A percentile compares a stretch with the other conserved stretches of the same genome.
These are phyloP conservation scores for Fusarium sublunatum DNA, from an alignment of 2,329 filamentous ascomycete genomes.

Conservation along the genomic window DNA sequence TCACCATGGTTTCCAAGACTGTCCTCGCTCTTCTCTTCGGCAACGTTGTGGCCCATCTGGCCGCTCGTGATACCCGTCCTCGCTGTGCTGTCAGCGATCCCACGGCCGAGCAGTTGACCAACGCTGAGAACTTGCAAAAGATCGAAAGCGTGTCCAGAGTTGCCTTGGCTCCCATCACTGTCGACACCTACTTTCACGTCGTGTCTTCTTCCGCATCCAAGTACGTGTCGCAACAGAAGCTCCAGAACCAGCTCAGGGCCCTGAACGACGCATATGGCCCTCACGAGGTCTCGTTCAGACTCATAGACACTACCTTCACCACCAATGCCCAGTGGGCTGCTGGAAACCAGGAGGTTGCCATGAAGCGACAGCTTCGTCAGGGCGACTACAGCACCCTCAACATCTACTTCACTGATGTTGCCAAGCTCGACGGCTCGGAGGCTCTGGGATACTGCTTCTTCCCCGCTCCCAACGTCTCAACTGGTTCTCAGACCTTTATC, in stretches of 20 bases:
- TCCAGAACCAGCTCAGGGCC: conserved; percentile 54
- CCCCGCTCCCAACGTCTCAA: conserved; percentile 46
- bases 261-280: conserved; percentile 59
- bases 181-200: conserved; percentile 45
- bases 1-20: conserved; percentile 32
- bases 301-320: conserved; percentile 57
- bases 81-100: conserved; percentile 29
- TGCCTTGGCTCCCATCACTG: conserved; percentile 17
- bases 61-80: conserved; percentile 10
- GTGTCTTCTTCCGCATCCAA: conserved; percentile 38
- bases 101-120: conserved; percentile 19
- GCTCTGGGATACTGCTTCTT: conserved; percentile 60
- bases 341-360: conserved; percentile 54
- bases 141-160: conserved; percentile 17
- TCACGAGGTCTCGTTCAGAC: conserved; percentile 58
- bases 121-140: conserved; percentile 18
- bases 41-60: conserved; percentile 19
- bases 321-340: conserved; percentile 60
- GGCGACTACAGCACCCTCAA: conserved; percentile 56
- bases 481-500: conserved; percentile 45
- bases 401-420: conserved; percentile 49
- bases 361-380: conserved; percentile 60
- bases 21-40: conserved; percentile 20
- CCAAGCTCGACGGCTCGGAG: conserved; percentile 25
- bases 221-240: conserved; percentile 33